Base-by-base conservation (phyloP, 2,329 filamentous ascomycete genomes). In the Cercospora zeae-maydis region DNA sequence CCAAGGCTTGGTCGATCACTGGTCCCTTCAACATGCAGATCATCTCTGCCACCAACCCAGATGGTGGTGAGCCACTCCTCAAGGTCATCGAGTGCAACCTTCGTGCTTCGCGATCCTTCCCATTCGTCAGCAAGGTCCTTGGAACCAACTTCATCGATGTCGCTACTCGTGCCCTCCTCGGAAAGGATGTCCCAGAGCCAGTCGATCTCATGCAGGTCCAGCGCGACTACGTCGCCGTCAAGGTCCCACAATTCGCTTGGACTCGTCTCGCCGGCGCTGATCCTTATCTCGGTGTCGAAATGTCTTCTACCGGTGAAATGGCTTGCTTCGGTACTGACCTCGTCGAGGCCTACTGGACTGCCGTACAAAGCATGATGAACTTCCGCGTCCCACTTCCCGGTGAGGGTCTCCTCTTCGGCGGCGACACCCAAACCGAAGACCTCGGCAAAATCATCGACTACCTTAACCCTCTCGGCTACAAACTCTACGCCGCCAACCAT, bases 11-110 rank as follows among this genome's bases (percentile, higher is more conserved):
- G 92, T 92, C 85, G 74, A 98, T 98, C 77, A 98, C 92, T 19
- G 95, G 95, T 60, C 95, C 95, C 63, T 99, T 98, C 87, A 99
- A 99, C 85, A 98, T 99, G 93, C 95, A 99, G 77, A 96, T 99
- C 79, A 98, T 99, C 85, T 96, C 96, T 82, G 92, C 90, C 36
- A 84, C 91, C 11, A 82, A 89, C 73, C 86, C 89, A 33, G 87
- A 91, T 63, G 90, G 90, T 62, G 88, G 88, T 61, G 85, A 90
- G 75, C 85, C 89, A 74, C 83, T 85, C 30, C 86, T 98, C 69
- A 97, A 97, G 84, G 93, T 98, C 73, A 98, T 98, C 67, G 93
- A 98, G 80, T 98, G 93, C 83, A 98, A 98, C 79, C 87, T 98
- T 66, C 93, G 93, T 77, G 95, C 93, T 62, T 98, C 93, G 64